Conservation (phyloP, 148 eudicot species). For the Rhododendron ferrugineum region DNA sequence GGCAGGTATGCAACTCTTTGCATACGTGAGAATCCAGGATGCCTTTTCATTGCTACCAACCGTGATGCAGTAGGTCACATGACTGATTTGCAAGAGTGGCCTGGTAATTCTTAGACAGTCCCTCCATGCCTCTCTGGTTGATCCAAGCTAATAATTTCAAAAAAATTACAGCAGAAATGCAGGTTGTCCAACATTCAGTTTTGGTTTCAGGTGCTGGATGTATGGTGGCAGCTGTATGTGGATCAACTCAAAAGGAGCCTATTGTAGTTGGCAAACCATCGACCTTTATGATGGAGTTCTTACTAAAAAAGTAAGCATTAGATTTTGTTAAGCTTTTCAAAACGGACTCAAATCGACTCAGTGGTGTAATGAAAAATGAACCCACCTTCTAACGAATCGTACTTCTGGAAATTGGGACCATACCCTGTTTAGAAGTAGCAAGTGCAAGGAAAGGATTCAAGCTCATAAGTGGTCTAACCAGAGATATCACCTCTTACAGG, state of each 20-base stretch:
- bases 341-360: background rate
- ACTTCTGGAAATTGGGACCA: background rate
- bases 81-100: constrained; percentile 96
- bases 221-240: constrained; percentile 95
- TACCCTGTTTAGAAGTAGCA: background rate
- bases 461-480: background rate
- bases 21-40: constrained; percentile 92
- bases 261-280: constrained; percentile 92
- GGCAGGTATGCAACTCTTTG: constrained; percentile 92
- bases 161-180: background rate
- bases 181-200: background rate
- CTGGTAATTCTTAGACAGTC: constrained; percentile 43
- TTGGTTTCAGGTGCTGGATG: constrained; percentile 79
- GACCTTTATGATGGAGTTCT: constrained; percentile 76
- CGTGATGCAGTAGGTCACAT: constrained; percentile 88
- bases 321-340: background rate
- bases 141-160: constrained; percentile 1
- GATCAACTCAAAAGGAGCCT: constrained; percentile 80
- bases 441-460: background rate
- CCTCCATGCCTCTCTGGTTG: background rate
- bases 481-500: background rate
- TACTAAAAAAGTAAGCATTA: constrained; percentile 57
- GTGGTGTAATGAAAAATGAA: background rate
- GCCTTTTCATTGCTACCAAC: constrained; percentile 90
- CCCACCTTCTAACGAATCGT: background rate